Conservation (phyloP, 1,284 basidiomycete species). For the Dichomitus squalens region DNA sequence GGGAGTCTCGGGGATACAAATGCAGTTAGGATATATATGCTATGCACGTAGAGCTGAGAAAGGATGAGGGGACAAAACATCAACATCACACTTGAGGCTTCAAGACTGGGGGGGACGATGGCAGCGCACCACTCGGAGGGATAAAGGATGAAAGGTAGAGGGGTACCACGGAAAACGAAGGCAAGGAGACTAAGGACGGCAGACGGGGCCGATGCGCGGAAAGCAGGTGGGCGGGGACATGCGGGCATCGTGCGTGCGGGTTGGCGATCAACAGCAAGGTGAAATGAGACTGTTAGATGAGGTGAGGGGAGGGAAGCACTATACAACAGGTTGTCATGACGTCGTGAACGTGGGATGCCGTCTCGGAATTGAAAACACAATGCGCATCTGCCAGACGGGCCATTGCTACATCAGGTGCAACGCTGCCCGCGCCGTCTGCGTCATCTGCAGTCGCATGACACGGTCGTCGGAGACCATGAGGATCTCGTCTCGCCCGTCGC, state of each 20-base stretch:
- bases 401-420: conserved; percentile 3
- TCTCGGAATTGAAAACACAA: background rate
- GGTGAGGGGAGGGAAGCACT: conserved; percentile 14
- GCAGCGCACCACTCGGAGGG: background rate
- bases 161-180: background rate
- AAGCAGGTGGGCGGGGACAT: conserved; percentile 1
- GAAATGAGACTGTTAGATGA: background rate
- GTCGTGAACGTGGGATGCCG: conserved; percentile 11
- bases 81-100: conserved; percentile 13
- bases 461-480: conserved; percentile 81
- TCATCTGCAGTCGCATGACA: conserved; percentile 65
- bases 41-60: conserved; percentile 21
- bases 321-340: conserved; percentile 22
- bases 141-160: background rate
- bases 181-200: background rate
- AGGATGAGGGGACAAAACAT: conserved; percentile 14
- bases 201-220: background rate
- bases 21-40: conserved; percentile 34
- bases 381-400: background rate
- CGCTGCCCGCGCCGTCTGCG: conserved; percentile 24
- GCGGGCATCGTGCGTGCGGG: conserved; percentile 8
- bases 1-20: conserved; percentile 26
- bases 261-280: conserved; percentile 12
- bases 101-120: conserved; percentile 3
- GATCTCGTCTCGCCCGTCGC: conserved; percentile 72